Conservation (phyloP, 768 basidiomycete genomes). For the Podaxis mareebaensis region DNA sequence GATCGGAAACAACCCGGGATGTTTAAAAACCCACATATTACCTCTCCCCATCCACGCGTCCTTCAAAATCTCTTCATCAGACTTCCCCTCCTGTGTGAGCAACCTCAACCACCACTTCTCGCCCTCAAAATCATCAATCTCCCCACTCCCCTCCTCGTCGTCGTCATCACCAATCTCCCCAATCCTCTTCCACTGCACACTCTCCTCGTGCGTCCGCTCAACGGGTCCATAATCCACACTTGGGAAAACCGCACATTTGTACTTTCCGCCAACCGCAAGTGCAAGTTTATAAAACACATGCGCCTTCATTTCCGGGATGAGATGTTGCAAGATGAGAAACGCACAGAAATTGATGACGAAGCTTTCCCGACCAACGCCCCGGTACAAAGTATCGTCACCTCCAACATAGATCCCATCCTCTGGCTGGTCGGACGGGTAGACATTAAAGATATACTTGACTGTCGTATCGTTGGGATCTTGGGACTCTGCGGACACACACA, state of each 20-base stretch:
- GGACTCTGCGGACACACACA: background rate
- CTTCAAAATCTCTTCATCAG: slow-evolving; percentile 5
- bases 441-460: background rate
- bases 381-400: background rate
- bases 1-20: slow-evolving; percentile 6
- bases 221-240: slow-evolving; percentile 5
- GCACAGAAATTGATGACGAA: slow-evolving; percentile 3
- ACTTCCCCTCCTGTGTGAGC: slow-evolving; percentile 1
- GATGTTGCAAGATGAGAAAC: slow-evolving; percentile 5
- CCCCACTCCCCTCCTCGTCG: background rate
- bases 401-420: background rate
- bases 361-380: background rate
- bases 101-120: slow-evolving; percentile 4
- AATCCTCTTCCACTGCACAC: background rate
- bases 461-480: background rate
- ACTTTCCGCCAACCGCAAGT: background rate
- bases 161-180: background rate
- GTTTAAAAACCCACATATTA: slow-evolving; percentile 12
- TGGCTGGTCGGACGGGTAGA: background rate
- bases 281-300: slow-evolving; percentile 2
- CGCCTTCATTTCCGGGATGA: slow-evolving; percentile 2
- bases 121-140: background rate
- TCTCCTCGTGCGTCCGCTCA: background rate
- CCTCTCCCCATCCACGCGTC: slow-evolving; percentile 11
- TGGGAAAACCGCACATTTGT: background rate